Percentiles rank a stretch among this genome's conserved stretches.
Conservation (phyloP, 83 land plant genomes). For the Thuja plicata region DNA sequence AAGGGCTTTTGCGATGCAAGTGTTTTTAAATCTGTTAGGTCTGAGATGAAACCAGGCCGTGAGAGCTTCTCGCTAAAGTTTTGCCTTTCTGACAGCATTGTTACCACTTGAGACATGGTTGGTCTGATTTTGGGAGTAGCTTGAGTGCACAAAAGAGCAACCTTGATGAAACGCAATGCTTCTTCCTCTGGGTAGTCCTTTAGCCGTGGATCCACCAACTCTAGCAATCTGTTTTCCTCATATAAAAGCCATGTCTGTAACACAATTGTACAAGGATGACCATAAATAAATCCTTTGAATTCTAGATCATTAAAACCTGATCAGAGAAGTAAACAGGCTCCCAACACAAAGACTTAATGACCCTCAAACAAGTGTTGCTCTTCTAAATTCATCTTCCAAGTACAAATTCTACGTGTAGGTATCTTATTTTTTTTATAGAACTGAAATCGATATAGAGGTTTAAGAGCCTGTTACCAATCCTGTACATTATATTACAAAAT, state of each 20-base stretch:
- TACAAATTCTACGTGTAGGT: background rate
- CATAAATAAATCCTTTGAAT: background rate
- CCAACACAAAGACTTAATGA: background rate
- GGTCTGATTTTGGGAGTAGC: conserved; percentile 18
- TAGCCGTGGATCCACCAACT: conserved; percentile 23
- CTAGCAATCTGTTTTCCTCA: conserved; percentile 25
- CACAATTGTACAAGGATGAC: background rate
- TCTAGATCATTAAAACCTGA: background rate
- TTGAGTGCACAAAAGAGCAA: conserved; percentile 28
- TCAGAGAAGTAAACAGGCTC: background rate
- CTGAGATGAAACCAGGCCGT: conserved; percentile 31
- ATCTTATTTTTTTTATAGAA: background rate
- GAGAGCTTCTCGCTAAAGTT: conserved; percentile 27
- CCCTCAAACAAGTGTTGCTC: background rate
- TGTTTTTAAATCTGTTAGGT: conserved; percentile 9
- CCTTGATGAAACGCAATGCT: conserved; percentile 17
- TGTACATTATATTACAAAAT: background rate
- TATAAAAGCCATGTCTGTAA: conserved; percentile 28
- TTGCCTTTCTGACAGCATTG: conserved; percentile 9
- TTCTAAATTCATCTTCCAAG: background rate
- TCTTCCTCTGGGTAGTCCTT: conserved; percentile 15
- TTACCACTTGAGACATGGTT: conserved; percentile 16
- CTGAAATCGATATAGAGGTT: background rate
- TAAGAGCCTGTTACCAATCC: background rate
- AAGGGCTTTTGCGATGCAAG: background rate